Evolutionary conservation across 2,329 filamentous ascomycete species (phyloP).

Genomic region (Penicillium sp.): DNA sequence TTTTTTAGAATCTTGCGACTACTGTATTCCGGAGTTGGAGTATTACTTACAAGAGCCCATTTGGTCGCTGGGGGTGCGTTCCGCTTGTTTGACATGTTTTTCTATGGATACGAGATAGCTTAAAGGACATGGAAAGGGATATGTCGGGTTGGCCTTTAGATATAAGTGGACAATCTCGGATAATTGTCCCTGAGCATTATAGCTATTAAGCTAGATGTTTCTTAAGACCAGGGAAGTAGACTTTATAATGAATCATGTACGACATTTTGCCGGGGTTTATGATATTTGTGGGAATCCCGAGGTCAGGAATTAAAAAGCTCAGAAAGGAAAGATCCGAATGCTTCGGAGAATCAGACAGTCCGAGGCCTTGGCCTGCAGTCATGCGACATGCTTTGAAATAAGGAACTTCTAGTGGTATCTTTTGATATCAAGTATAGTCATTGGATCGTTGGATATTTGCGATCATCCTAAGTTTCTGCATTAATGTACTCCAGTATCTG

Average conservation of each 20-base stretch:
- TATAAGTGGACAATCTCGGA: neutral
- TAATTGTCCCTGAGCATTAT: neutral
- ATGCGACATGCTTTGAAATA: neutral
- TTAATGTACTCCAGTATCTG: too few relatives aligned
- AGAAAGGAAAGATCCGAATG: neutral
- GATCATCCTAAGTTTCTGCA: neutral
- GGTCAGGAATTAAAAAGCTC: neutral
- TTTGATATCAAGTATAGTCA: neutral
- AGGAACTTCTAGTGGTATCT: neutral
- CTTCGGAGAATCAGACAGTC: neutral
- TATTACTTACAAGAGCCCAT: slow-evolving; percentile 2
- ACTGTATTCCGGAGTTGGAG: neutral
- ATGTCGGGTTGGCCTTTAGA: neutral
- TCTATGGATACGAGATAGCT: neutral
- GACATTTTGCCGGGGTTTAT: neutral
- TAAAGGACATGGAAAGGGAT: neutral
- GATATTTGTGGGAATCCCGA: neutral
- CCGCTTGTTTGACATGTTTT: slow-evolving; percentile 10
- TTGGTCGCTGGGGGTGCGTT: slow-evolving; percentile 5
- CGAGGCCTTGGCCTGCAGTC: neutral
- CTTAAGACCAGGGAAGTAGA: neutral
- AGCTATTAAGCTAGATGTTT: neutral
- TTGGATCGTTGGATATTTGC: neutral
- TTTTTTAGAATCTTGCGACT: neutral
- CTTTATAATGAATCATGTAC: neutral